Conservation (phyloP, 305 asterid genomes). For the Fraxinus sp. region DNA sequence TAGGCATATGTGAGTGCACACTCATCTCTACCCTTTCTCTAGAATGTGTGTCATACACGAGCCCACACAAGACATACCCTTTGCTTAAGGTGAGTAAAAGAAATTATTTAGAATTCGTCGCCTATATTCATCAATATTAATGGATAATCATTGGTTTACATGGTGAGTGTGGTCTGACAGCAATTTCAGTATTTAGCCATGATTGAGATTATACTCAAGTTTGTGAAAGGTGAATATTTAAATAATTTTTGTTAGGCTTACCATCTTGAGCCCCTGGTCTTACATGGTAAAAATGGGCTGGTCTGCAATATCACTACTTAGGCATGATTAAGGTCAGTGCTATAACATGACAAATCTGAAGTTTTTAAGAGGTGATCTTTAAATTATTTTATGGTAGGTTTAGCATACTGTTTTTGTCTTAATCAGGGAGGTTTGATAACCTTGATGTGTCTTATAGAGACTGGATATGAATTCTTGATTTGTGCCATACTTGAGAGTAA, state of each 20-base stretch:
- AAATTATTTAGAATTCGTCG: not conserved
- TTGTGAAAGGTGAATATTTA: not conserved
- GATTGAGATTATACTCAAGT: not conserved
- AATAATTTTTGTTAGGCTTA: not conserved
- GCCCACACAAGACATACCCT: not conserved
- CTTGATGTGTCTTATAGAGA: not conserved
- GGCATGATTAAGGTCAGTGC: constrained; percentile 4
- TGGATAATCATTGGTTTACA: not conserved
- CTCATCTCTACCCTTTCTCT: not conserved
- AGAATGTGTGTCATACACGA: not conserved
- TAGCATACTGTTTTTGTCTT: not conserved
- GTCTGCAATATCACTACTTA: not conserved
- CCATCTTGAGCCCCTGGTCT: not conserved
- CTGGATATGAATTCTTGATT: not conserved
- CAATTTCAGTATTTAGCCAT: constrained; percentile 2
- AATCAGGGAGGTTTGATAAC: not conserved
- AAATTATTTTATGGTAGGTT: not conserved
- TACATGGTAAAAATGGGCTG: not conserved
- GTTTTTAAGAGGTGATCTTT: not conserved
- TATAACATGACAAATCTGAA: not conserved
- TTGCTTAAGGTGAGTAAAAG: not conserved
- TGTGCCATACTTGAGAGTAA: not conserved
- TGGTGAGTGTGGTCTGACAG: not conserved
- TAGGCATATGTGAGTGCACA: not conserved
- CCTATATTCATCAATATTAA: not conserved